Evolutionary conservation across 257 asterid species (phyloP), one percentile per base, ranked within the genome.

Genomic region (Nicotiana knightiana): DNA sequence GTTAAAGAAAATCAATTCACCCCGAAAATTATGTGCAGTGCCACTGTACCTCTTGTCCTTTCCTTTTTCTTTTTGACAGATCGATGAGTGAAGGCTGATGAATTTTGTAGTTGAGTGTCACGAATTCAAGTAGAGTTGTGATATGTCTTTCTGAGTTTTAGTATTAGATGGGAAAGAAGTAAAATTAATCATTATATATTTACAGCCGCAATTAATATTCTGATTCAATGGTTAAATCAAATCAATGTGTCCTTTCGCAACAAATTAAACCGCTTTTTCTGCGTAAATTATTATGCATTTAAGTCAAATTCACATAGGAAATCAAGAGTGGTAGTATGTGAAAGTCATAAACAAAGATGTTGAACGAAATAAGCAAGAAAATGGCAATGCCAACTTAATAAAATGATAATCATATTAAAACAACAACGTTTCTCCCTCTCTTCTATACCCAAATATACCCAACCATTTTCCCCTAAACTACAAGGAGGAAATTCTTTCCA

Each of bases 391-490:
- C 26, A 73, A 43, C 62, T 4, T 48, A 15, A 8, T 66, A 46
- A 67, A 53, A 66, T 24, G 58, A 76, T 24, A 67, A 70, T 81
- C 79, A 85, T 81, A 89, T 70, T 84, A 70, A 79, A 39, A 81
- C 57, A 71, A 55, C 48, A 33, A 79, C 81, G 84, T 73, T 2
- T 43, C 86, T 79, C 90, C 86, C 87, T 78, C 90, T 87, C 90
- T 87, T 85, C 88, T 90, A 90, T 87, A 91, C 91, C 94, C 39
- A 51, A 86, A 73, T 87, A 78, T 85, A 85, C 83, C 89, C 80
- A 71, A 55, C 68, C 81, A 84, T 58, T 43, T 53, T 51, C 79
- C 79, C 83, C 82, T 53, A 53, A 70, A 48, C 82, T 76, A 77
- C 57, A 62, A 59, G 70, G 21, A 39, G 51, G 80, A 87, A 85